Evolutionary conservation across 169 alveolate species (phyloP), one percentile per base, ranked within the genome.

Genomic region (Perkinsus marinus): DNA sequence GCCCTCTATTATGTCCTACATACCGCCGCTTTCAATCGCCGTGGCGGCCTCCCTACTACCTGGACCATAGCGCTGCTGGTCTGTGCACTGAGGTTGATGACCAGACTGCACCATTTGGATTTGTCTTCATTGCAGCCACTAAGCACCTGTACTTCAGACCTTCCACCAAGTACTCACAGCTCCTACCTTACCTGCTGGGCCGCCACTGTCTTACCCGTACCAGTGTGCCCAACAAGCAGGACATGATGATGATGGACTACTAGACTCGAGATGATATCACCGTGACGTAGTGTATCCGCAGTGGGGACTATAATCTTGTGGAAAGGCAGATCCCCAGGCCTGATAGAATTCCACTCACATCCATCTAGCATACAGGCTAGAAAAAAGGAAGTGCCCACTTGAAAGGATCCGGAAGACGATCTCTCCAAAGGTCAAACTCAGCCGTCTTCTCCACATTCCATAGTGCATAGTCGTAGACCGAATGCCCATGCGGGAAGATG

Each of bases 151-250:
- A 0, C 79, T 30, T 6, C 46, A 16, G 22, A 30, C 0, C 7
- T 30, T 0, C 3, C 79, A 2, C 26, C 79, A 2, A 0, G 22
- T 57, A 19, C 79, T 30, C 26, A 30, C 79, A 57, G 94, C 39
- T 93, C 94, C 39, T 94, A 93, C 10, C 96, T 92, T 38, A 96
- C 94, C 92, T 96, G 96, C 90, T 95, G 96, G 36, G 97, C 95
- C 37, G 97, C 95, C 19, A 97, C 97, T 19, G 99, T 98, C 94
- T 98, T 98, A 37, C 99, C 99, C 0, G 98, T 97, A 90, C 99
- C 99, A 39, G 99, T 97, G 89, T 95, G 95, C 47, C 99, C 99
- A 68, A 97, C 97, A 17, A 96, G 92, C 39, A 97, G 94, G 9
- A 95, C 96, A 93, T 97, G 97, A 43, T 92, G 92, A 43, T 96